A percentile compares a stretch with the other conserved stretches of the same genome.
These are phyloP conservation scores for Monosporascus sp. DNA, from an alignment of 2,329 filamentous ascomycete species.

Conservation along the genomic window DNA sequence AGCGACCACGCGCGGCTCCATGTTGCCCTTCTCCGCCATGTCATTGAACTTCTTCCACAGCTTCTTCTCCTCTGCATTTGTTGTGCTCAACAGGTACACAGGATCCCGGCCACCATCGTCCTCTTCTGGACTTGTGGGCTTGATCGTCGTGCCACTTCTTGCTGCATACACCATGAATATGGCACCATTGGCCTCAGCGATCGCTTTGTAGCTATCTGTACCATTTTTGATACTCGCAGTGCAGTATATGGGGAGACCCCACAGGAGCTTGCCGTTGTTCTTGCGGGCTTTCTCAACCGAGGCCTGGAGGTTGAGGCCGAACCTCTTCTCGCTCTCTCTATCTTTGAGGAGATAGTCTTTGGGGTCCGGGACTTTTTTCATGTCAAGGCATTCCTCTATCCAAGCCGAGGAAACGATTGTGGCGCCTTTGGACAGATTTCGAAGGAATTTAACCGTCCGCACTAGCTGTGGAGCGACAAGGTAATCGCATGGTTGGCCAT, in stretches of 20 bases:
- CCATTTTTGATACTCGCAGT: constrained; percentile 75
- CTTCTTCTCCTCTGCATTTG: constrained; percentile 59
- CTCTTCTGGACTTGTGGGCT: constrained; percentile 56
- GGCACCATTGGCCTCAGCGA: constrained; percentile 85
- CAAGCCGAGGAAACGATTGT: constrained; percentile 72
- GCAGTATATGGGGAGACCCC: constrained; percentile 76
- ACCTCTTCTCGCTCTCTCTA: constrained; percentile 64
- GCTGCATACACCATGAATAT: constrained; percentile 73
- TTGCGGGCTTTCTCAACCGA: constrained; percentile 65
- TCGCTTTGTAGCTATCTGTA: constrained; percentile 76
- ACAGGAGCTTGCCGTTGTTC: constrained; percentile 72
- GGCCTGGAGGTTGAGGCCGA: constrained; percentile 63
- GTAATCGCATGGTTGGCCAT: constrained; percentile 73
- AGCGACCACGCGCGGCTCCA: constrained; percentile 73
- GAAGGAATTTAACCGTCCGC: constrained; percentile 90
- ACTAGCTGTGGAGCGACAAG: constrained; percentile 83
- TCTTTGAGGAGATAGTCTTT: constrained; percentile 67
- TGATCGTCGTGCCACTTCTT: constrained; percentile 62
- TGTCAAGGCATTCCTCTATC: constrained; percentile 69
- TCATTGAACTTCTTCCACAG: constrained; percentile 77
- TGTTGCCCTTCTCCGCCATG: constrained; percentile 72
- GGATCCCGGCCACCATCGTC: constrained; percentile 62
- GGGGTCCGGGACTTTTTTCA: constrained; percentile 58
- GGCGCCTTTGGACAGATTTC: constrained; percentile 76
- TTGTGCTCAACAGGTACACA: constrained; percentile 76